Evolutionary conservation across 768 basidiomycete species (phyloP).

Genomic region (Saitozyma sp.): DNA sequence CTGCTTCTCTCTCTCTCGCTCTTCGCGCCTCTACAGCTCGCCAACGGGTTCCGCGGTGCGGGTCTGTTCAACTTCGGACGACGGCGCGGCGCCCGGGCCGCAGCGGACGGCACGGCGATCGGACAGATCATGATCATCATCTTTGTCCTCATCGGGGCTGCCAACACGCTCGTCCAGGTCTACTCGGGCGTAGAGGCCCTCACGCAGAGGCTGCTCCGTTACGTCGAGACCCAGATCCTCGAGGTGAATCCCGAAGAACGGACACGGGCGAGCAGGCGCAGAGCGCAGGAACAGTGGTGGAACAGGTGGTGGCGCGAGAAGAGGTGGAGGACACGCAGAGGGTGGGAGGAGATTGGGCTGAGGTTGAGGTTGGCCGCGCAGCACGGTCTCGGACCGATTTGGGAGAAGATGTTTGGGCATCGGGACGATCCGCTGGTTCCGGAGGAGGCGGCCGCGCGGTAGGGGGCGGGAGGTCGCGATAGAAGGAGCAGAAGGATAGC

Average conservation of each 20-base stretch:
- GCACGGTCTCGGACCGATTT: conserved; percentile 10
- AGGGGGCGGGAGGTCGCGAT: neutral
- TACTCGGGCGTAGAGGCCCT: conserved; percentile 19
- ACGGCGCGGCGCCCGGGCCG: conserved; percentile 10
- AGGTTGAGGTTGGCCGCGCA: conserved; percentile 19
- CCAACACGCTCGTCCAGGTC: conserved; percentile 32
- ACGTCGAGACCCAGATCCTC: conserved; percentile 42
- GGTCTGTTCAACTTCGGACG: conserved; percentile 32
- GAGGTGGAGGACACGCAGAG: conserved; percentile 22
- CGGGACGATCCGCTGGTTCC: neutral
- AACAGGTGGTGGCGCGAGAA: conserved; percentile 24
- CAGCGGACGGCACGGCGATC: conserved; percentile 3
- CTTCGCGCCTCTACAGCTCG: conserved; percentile 37
- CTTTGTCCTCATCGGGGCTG: conserved; percentile 38
- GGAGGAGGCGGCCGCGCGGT: conserved; percentile 4
- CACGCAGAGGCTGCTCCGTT: conserved; percentile 25
- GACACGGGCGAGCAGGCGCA: conserved; percentile 8
- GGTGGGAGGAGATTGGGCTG: conserved; percentile 30
- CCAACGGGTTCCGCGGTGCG: conserved; percentile 31
- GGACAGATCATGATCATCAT: conserved; percentile 37
- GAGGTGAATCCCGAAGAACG: conserved; percentile 44
- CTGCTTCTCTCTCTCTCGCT: conserved; percentile 32
- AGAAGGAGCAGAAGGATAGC: neutral
- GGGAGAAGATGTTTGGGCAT: conserved; percentile 14
- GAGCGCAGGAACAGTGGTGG: conserved; percentile 22